Evolutionary conservation across 2,329 filamentous ascomycete genomes (phyloP).

Genomic region (Aspergillus ustus): DNA sequence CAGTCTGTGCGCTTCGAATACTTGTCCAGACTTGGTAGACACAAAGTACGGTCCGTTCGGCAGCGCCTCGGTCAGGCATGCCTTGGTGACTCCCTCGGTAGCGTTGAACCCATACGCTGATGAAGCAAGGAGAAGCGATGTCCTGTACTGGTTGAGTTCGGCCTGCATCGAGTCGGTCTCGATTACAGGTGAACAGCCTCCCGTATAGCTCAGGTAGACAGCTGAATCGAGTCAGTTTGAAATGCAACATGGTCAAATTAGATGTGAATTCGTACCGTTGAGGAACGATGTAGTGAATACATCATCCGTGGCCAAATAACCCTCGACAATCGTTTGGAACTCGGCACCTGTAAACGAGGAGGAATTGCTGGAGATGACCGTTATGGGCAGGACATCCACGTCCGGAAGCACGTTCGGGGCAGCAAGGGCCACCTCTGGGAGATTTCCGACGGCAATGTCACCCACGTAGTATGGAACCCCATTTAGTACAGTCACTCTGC

Average conservation of each 20-base stretch:
- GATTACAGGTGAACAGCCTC: too few relatives aligned
- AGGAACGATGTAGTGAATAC: not conserved
- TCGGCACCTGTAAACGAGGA: not conserved
- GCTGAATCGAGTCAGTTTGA: not conserved
- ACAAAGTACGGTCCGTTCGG: slow-evolving; percentile 19
- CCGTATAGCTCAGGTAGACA: too few relatives aligned
- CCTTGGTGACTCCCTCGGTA: too few relatives aligned
- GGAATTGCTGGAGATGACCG: not conserved
- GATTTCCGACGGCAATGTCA: not conserved
- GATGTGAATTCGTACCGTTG: not conserved
- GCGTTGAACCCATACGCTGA: too few relatives aligned
- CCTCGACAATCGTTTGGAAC: not conserved
- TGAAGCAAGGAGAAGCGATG: too few relatives aligned
- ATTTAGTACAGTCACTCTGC: not conserved
- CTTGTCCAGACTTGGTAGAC: not conserved
- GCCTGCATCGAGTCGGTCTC: too few relatives aligned
- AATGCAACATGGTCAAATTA: not conserved
- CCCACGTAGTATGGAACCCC: not conserved
- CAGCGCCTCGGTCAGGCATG: too few relatives aligned
- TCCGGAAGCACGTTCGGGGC: not conserved
- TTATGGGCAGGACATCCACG: not conserved
- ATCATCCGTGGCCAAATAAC: not conserved
- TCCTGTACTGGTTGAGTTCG: too few relatives aligned
- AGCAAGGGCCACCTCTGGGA: not conserved
- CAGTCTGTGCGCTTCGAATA: slow-evolving; percentile 20